Evolutionary conservation across 2,329 filamentous ascomycete species (phyloP).

Genomic region (Fusarium napiforme): DNA sequence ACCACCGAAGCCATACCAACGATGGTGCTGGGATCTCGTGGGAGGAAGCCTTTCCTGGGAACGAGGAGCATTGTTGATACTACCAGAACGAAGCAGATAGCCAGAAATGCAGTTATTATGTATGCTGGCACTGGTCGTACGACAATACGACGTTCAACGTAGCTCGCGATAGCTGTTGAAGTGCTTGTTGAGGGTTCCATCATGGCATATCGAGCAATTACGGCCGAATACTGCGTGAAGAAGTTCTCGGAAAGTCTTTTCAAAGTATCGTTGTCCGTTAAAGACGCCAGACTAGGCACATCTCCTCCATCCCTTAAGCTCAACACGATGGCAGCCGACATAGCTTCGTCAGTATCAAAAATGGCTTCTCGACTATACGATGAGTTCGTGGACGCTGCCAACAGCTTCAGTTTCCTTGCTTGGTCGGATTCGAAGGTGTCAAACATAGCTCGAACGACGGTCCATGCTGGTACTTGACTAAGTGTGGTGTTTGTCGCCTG

Average conservation of each 20-base stretch:
- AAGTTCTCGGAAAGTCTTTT: constrained; percentile 45
- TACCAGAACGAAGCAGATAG: constrained; percentile 40
- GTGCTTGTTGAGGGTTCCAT: constrained; percentile 39
- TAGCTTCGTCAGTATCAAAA: constrained; percentile 48
- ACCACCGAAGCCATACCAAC: constrained; percentile 51
- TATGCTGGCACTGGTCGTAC: constrained; percentile 47
- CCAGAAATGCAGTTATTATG: constrained; percentile 46
- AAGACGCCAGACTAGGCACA: constrained; percentile 33
- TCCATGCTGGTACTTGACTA: constrained; percentile 35
- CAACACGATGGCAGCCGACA: constrained; percentile 49
- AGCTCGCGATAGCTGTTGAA: constrained; percentile 39
- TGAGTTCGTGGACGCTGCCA: constrained; percentile 1
- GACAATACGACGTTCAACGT: constrained; percentile 47
- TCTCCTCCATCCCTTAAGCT: constrained; percentile 35
- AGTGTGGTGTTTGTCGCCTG: constrained; percentile 30
- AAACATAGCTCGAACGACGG: constrained; percentile 36
- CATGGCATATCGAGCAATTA: constrained; percentile 48
- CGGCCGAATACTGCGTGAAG: constrained; percentile 49
- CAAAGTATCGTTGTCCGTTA: constrained; percentile 43
- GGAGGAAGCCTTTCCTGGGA: constrained; percentile 50
- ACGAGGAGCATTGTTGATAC: constrained; percentile 32
- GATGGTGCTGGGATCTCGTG: constrained; percentile 49
- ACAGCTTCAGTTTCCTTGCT: not conserved
- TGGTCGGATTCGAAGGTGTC: constrained; percentile 24
- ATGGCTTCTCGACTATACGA: constrained; percentile 40